Evolutionary conservation across 805 yeast genomes (phyloP).

Genomic region (Cyberlindnera mississippiensis): DNA sequence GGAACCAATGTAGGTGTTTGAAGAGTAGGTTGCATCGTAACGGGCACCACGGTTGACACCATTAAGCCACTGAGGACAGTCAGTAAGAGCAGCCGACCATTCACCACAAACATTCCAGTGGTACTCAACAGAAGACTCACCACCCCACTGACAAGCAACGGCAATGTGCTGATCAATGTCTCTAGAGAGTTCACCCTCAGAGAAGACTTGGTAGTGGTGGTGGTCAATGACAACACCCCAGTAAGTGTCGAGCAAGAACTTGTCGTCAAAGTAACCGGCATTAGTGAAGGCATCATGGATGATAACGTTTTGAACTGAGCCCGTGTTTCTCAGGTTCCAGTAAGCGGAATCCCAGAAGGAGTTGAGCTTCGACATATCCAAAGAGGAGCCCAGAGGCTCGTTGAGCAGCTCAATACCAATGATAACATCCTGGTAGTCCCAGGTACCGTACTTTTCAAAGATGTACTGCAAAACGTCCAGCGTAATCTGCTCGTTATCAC

Average conservation of each 20-base stretch:
- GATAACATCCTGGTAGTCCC: conserved; percentile 63
- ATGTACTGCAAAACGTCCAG: conserved; percentile 50
- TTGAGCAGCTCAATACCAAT: conserved; percentile 82
- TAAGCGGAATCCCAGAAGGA: conserved; percentile 63
- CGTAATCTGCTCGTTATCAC: conserved; percentile 51
- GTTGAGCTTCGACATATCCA: conserved; percentile 56
- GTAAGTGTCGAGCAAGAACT: conserved; percentile 39
- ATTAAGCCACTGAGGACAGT: conserved; percentile 84
- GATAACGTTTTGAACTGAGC: conserved; percentile 53
- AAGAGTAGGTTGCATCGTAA: conserved; percentile 55
- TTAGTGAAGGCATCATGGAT: conserved; percentile 81
- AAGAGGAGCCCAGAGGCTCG: conserved; percentile 79
- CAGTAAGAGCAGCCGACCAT: conserved; percentile 90
- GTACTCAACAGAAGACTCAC: conserved; percentile 41
- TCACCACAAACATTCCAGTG: conserved; percentile 84
- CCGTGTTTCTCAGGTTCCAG: conserved; percentile 51
- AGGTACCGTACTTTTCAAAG: conserved; percentile 58
- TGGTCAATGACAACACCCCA: conserved; percentile 81
- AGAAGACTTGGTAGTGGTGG: conserved; percentile 87
- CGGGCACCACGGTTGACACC: conserved; percentile 85
- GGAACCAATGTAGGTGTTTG: conserved; percentile 45
- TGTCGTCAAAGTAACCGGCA: conserved; percentile 58
- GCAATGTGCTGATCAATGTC: conserved; percentile 58
- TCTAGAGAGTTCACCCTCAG: conserved; percentile 54
- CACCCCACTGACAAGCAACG: conserved; percentile 50